A percentile compares a stretch with the other conserved stretches of the same genome.
phyloP scores from a whole-genome alignment of 148 eudicot species.

The Chenopodium berlandieri region DNA sequence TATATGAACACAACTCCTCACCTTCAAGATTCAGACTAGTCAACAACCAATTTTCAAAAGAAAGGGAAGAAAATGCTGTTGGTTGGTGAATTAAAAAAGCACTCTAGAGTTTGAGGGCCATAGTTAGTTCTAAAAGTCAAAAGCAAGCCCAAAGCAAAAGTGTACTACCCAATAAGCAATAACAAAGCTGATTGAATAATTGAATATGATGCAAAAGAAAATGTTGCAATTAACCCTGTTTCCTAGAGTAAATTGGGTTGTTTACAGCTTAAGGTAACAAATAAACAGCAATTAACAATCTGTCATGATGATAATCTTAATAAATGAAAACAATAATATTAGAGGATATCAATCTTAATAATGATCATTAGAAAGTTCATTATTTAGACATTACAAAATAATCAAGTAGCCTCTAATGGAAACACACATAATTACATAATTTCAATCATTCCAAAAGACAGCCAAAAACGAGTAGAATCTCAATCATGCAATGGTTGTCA shows the following conservation, averaged over 20 bases:
- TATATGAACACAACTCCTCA: not conserved
- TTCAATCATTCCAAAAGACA: slow-evolving; percentile 12
- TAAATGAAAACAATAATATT: not conserved
- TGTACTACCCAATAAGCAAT: slow-evolving; percentile 14
- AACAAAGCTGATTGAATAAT: slow-evolving; percentile 10
- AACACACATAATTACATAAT: not conserved
- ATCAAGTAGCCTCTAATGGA: not conserved
- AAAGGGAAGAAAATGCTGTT: slow-evolving; percentile 19
- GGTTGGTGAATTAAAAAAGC: slow-evolving; percentile 25
- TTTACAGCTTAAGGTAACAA: not conserved
- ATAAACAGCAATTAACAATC: not conserved
- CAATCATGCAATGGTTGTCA: not conserved
- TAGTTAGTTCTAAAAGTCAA: slow-evolving; percentile 26
- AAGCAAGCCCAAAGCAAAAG: slow-evolving; percentile 30
- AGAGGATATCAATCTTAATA: not conserved
- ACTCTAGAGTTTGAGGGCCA: slow-evolving; percentile 1
- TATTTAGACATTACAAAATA: not conserved
- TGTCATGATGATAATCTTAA: not conserved
- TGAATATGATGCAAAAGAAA: slow-evolving; percentile 5
- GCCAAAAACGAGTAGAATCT: slow-evolving; percentile 13
- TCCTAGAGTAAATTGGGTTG: not conserved
- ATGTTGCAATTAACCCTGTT: not conserved
- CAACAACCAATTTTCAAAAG: slow-evolving; percentile 25
- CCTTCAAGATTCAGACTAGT: slow-evolving; percentile 15
- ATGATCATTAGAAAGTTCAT: slow-evolving; percentile 12